Conservation (phyloP, 75 land plant genomes). For the Sequoiadendron giganteum region DNA sequence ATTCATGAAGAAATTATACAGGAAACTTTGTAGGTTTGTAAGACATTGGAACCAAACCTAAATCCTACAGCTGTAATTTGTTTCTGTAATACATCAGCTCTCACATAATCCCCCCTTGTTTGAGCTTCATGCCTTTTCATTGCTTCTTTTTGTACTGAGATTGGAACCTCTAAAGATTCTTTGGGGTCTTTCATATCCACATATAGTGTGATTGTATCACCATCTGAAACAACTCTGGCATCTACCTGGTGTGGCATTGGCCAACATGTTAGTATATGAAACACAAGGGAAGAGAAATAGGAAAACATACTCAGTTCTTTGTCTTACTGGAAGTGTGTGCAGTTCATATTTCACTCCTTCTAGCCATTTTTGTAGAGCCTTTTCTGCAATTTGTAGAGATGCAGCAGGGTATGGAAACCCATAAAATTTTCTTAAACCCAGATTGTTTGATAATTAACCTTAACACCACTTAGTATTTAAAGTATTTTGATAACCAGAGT, state of each 20-base stretch:
- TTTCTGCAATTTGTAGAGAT: background rate
- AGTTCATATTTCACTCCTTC: too few relatives aligned
- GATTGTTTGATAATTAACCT: too few relatives aligned
- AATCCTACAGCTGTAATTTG: constrained; percentile 65
- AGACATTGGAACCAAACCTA: constrained; percentile 34
- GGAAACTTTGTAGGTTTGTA: background rate
- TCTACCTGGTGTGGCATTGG: constrained; percentile 44
- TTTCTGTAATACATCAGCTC: constrained; percentile 73
- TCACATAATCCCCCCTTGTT: constrained; percentile 35
- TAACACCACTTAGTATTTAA: too few relatives aligned
- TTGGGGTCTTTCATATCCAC: constrained; percentile 59
- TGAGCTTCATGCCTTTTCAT: constrained; percentile 55
- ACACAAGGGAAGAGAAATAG: background rate
- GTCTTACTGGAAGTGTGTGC: too few relatives aligned
- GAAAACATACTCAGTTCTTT: background rate
- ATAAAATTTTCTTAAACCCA: too few relatives aligned
- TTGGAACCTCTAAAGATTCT: constrained; percentile 64
- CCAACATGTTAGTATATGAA: background rate
- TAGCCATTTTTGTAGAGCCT: too few relatives aligned
- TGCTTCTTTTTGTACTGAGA: constrained; percentile 42
- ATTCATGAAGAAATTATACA: background rate
- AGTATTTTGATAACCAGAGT: too few relatives aligned
- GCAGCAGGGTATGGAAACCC: constrained; percentile 45
- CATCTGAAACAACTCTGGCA: constrained; percentile 69
- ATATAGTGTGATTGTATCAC: constrained; percentile 81